Evolutionary conservation across 129 eudicot species (phyloP), one percentile per base, ranked within the genome.

Genomic region (Solidago caesia): DNA sequence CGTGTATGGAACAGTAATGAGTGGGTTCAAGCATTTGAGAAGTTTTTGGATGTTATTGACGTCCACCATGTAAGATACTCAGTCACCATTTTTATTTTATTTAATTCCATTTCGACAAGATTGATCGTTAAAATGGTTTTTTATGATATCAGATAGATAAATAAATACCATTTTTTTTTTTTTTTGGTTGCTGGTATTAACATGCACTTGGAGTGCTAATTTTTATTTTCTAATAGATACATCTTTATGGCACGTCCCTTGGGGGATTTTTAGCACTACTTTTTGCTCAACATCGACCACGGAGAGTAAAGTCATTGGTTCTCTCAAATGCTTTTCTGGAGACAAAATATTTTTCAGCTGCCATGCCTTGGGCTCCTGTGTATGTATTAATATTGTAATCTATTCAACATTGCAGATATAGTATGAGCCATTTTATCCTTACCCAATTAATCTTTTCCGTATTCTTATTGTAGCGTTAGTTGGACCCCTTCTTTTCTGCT

Each of bases 281-380:
- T 72, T 94, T 94, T 85, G 99, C 97, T 71, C 97, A 88, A 80
- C 88, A 94, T 82, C 88, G 97, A 63, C 99, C 99, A 43, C 85
- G 99, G 12, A 82, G 99, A 66, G 99, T 94, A 44, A 83, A 81
- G 84, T 94, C 99, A 55, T 84, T 94, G 85, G 80, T 94, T 33
- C 96, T 94, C 70, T 94, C 99, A 44, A 94, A 94, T 79, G 81
- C 99, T 25, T 94, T 85, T 75, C 75, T 94, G 86, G 96, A 94
- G 82, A 94, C 96, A 44, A 72, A 75, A 77, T 82, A 78, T 77
- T 94, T 94, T 75, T 57, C 93, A 56, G 85, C 91, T 51, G 80
- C 97, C 71, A 91, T 94, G 99, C 99, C 99, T 60, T 94, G 99
- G 99, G 88, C 94, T 75, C 91, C 99, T 46, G 77, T 94, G 97